A percentile compares a stretch with the other conserved stretches of the same genome.
phyloP scores from a whole-genome alignment of 441 rosid genomes.

The Jatropha podagrica region DNA sequence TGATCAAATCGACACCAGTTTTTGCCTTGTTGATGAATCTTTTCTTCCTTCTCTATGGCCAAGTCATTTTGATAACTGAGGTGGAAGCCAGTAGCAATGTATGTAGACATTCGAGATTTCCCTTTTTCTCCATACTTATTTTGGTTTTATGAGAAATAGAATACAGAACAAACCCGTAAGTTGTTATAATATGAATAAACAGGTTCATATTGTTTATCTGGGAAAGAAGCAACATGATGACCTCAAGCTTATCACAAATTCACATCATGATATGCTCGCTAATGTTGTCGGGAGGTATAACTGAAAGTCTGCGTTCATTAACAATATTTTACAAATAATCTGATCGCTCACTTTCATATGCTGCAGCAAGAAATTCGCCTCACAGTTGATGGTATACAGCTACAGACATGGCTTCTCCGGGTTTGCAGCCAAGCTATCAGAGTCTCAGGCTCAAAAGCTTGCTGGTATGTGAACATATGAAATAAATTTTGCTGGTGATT shows the following conservation, averaged over 20 bases:
- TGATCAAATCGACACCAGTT: conserved; percentile 14
- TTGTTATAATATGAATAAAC: conserved; percentile 8
- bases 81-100: conserved; percentile 29
- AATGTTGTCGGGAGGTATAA: conserved; percentile 42
- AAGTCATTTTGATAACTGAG: conserved; percentile 13
- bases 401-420: conserved; percentile 76
- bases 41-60: conserved; percentile 20
- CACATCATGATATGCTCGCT: conserved; percentile 51
- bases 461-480: conserved; percentile 25
- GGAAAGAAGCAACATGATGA: conserved; percentile 40
- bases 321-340: too few relatives aligned
- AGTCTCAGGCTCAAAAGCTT: conserved; percentile 52
- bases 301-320: too few relatives aligned
- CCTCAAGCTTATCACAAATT: conserved; percentile 26
- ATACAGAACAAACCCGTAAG: too few relatives aligned
- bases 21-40: conserved; percentile 16
- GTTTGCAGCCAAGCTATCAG: conserved; percentile 63
- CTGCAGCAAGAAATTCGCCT: conserved; percentile 58
- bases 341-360: conserved; percentile 16
- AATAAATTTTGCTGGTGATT: too few relatives aligned
- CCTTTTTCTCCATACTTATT: background rate
- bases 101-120: conserved; percentile 8
- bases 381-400: conserved; percentile 56
- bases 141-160: too few relatives aligned
- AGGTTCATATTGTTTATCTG: conserved; percentile 51